Evolutionary conservation across 2,329 filamentous ascomycete species (phyloP), one percentile per base, ranked within the genome.

Genomic region (Colletotrichum echinochloae): DNA sequence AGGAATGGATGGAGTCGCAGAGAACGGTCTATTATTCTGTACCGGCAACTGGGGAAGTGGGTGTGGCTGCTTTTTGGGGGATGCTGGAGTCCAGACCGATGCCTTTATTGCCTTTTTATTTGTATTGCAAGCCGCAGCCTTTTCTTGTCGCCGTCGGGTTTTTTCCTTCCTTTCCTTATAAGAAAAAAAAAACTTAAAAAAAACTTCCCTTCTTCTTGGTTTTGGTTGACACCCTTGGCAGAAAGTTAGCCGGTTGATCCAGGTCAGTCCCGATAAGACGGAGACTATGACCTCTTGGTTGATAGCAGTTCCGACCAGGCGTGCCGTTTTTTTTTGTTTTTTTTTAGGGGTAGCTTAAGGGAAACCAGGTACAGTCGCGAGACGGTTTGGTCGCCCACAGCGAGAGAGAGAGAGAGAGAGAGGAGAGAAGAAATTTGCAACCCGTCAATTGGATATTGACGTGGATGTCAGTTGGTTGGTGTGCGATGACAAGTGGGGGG

Each of bases 291-390:
- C 46, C 23, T 49, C n/a, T 28, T 37, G 44, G 44, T 28, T 28
- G 59, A 51, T 46, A 51, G 23, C 44, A 59, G 46, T 30, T 44
- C 41, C 54, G 61, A 65, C 37, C n/a, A 59, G 41, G 23, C 46
- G 60, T 33, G 67, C 67, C 67, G 67, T 62, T 67, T 62, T 60
- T 65, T n/a, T n/a, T n/a, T n/a, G n/a, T n/a, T n/a, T n/a, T n/a
- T n/a, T 67, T 52, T 57, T 26, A 61, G 56, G 57, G 63, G 63
- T 66, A 20, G 57, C 30, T 35, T 35, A 30, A 55, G 30, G 23
- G 26, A 39, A 41, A 33, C 28, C 28, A n/a, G n/a, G n/a, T n/a
- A 26, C 49, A 49, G 23, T 30, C 56, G 56, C 56, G 30, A 61
- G 54, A 60, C 41, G 12, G 23, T 16, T 37, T 30, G 9, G 12